phyloP scores from a whole-genome alignment of 2,329 filamentous ascomycete genomes.

The Chaetomium sp. region DNA sequence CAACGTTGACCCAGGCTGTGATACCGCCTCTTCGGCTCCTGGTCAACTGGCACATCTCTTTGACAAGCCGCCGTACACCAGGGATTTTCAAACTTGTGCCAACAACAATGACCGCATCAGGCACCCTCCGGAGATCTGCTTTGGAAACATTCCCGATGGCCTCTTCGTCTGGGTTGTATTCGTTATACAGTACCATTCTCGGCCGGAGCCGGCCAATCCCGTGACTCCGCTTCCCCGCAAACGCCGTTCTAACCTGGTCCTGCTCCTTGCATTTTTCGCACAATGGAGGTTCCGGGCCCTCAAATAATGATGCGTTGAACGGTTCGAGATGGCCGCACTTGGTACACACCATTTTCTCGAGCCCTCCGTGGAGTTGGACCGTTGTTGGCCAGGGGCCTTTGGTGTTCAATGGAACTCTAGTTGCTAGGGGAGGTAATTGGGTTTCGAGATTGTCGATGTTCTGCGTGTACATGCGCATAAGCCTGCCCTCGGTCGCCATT shows the following conservation, averaged over 20 bases:
- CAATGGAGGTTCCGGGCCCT: constrained; percentile 74
- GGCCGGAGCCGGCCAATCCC: constrained; percentile 86
- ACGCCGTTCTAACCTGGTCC: constrained; percentile 67
- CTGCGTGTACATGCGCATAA: constrained; percentile 89
- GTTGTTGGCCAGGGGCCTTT: constrained; percentile 92
- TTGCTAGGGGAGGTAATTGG: constrained; percentile 69
- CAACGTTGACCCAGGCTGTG: constrained; percentile 91
- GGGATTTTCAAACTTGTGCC: constrained; percentile 95
- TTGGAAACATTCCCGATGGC: constrained; percentile 88
- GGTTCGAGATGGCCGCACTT: constrained; percentile 75
- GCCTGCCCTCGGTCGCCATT: constrained; percentile 75
- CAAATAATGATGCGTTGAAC: constrained; percentile 74
- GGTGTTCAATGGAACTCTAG: constrained; percentile 68
- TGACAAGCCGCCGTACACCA: constrained; percentile 80
- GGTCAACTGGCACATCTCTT: constrained; percentile 85
- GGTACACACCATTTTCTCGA: constrained; percentile 94
- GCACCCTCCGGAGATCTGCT: constrained; percentile 75
- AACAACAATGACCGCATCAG: constrained; percentile 89
- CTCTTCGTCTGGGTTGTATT: constrained; percentile 92
- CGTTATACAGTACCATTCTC: constrained; percentile 94
- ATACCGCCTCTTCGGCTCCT: constrained; percentile 75
- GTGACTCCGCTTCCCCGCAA: constrained; percentile 82
- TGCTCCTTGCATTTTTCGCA: constrained; percentile 68
- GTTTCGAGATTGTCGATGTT: constrained; percentile 97
- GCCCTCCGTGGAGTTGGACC: constrained; percentile 85